phyloP scores from a whole-genome alignment of 306 rosid genomes.

The Malus orientalis region DNA sequence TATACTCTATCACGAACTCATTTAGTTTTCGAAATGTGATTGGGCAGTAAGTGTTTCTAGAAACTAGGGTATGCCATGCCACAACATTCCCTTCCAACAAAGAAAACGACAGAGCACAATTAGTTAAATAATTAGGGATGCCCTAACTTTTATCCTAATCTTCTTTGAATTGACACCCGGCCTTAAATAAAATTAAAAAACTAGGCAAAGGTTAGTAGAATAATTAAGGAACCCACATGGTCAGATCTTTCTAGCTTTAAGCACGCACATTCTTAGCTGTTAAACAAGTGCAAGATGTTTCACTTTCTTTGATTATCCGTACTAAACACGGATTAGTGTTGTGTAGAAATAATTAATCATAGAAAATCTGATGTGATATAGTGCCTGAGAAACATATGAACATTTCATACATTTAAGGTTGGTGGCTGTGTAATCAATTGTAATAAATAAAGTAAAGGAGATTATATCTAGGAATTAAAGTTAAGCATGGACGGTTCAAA shows the following conservation, averaged over 20 bases:
- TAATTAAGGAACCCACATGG: slow-evolving; percentile 17
- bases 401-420: slow-evolving; percentile 12
- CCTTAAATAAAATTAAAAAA: slow-evolving; percentile 6
- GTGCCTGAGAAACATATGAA: slow-evolving; percentile 8
- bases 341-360: slow-evolving; percentile 12
- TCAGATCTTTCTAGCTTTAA: slow-evolving; percentile 20
- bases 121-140: slow-evolving; percentile 24
- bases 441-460: neutral
- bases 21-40: neutral
- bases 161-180: slow-evolving; percentile 33
- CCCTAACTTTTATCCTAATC: slow-evolving; percentile 45
- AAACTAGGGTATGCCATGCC: slow-evolving; percentile 25
- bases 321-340: slow-evolving; percentile 32
- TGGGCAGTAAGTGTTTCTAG: slow-evolving; percentile 35
- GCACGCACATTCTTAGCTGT: slow-evolving; percentile 45
- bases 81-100: slow-evolving; percentile 22
- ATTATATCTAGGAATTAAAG: neutral
- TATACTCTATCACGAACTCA: slow-evolving; percentile 6
- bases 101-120: slow-evolving; percentile 21
- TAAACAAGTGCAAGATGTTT: slow-evolving; percentile 22
- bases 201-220: neutral
- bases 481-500: neutral
- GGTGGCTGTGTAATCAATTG: neutral
- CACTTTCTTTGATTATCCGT: slow-evolving; percentile 32
- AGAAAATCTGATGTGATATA: slow-evolving; percentile 4